Conservation (phyloP, 2,329 filamentous ascomycete species). For the Hypomyces rosellus region DNA sequence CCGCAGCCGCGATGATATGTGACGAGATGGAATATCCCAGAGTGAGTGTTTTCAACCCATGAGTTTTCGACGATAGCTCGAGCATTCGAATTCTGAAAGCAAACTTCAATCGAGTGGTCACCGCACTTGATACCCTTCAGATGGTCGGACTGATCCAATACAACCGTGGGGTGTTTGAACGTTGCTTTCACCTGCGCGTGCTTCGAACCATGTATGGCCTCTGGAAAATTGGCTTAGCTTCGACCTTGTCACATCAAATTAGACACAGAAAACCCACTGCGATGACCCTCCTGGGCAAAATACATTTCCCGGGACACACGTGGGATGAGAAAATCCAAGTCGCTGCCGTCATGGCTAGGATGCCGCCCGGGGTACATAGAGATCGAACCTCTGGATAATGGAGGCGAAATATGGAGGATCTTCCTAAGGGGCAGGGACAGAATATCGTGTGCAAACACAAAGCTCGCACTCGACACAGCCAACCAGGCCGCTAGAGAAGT, state of each 20-base stretch:
- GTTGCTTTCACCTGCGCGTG: neutral
- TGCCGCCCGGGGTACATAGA: neutral
- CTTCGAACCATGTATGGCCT: constrained; percentile 2
- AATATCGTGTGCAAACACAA: neutral
- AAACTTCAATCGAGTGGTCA: neutral
- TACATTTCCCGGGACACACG: neutral
- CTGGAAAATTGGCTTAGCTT: neutral
- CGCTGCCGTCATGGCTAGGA: neutral
- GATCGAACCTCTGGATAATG: neutral
- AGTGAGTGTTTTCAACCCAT: neutral
- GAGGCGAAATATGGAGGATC: neutral
- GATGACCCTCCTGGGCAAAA: constrained; percentile 5
- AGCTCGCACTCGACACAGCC: neutral
- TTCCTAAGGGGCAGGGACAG: neutral
- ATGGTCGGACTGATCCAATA: constrained; percentile 3
- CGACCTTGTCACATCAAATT: neutral
- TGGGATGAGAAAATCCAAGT: neutral
- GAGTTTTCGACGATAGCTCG: neutral
- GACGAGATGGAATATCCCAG: neutral
- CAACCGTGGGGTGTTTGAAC: constrained; percentile 3
- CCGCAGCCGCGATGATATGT: constrained; percentile 5
- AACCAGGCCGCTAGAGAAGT: neutral
- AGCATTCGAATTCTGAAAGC: neutral
- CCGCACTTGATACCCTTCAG: neutral
- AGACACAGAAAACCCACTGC: neutral